A percentile compares a stretch with the other conserved stretches of the same genome.
These are phyloP conservation scores for Diaporthe sp. DNA, from an alignment of 2,329 filamentous ascomycete genomes.

Conservation along the genomic window DNA sequence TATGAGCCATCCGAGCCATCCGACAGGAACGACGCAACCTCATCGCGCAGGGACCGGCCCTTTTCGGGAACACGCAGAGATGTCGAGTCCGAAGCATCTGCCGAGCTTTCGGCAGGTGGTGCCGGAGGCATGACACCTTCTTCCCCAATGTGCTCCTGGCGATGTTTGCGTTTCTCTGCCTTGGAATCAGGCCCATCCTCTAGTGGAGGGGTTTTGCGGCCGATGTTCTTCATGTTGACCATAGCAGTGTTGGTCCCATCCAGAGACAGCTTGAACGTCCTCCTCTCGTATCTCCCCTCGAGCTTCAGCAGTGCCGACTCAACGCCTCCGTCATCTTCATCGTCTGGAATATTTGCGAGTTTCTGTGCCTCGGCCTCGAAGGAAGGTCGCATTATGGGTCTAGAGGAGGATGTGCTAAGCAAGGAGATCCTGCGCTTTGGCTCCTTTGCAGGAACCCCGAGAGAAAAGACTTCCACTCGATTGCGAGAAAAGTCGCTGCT, in stretches of 20 bases:
- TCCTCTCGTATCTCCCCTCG: constrained; percentile 83
- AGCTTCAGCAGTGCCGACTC: constrained; percentile 93
- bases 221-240: background rate
- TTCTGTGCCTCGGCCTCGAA: constrained; percentile 91
- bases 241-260: constrained; percentile 42
- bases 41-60: constrained; percentile 44
- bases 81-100: constrained; percentile 34
- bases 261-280: constrained; percentile 52
- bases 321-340: constrained; percentile 85
- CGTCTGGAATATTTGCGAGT: constrained; percentile 88
- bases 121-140: constrained; percentile 49
- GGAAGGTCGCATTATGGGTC: constrained; percentile 74
- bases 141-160: constrained; percentile 56
- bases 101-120: constrained; percentile 37
- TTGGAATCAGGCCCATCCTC: constrained; percentile 38
- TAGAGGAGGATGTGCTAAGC: constrained; percentile 71
- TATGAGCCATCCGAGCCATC: constrained; percentile 79
- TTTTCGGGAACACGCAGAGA: constrained; percentile 38
- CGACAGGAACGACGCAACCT: constrained; percentile 61
- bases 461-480: constrained; percentile 60
- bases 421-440: constrained; percentile 61
- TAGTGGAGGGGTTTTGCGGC: constrained; percentile 17
- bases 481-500: constrained; percentile 54
- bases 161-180: constrained; percentile 57
- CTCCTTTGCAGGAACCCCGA: constrained; percentile 67